Conservation (phyloP, 2,329 filamentous ascomycete species). For the Blastomyces parvus region DNA sequence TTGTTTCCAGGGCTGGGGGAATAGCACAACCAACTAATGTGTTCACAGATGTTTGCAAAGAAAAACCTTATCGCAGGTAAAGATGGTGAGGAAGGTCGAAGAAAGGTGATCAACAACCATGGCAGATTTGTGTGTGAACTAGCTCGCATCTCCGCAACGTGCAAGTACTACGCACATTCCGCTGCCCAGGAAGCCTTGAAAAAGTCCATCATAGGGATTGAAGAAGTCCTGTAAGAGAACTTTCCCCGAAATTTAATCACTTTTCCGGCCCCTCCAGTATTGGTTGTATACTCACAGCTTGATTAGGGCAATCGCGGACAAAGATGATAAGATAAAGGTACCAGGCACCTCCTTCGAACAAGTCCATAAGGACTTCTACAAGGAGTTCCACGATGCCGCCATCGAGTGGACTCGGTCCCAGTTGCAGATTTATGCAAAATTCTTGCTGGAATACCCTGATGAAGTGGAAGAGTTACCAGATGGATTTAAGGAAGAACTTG, state of each 20-base stretch:
- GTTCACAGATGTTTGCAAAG: constrained; percentile 9
- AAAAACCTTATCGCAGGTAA: background rate
- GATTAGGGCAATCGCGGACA: constrained; percentile 7
- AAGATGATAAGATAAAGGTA: background rate
- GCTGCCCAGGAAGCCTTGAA: constrained; percentile 1
- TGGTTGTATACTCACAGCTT: background rate
- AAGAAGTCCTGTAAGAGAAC: constrained; percentile 7
- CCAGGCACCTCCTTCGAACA: constrained; percentile 1
- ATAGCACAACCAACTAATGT: background rate
- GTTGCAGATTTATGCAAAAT: constrained; percentile 3
- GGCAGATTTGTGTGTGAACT: constrained; percentile 3
- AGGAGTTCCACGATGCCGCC: constrained; percentile 3
- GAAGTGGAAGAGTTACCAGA: background rate
- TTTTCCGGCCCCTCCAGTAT: background rate
- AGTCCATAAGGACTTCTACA: constrained; percentile 6
- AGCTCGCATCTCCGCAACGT: constrained; percentile 9
- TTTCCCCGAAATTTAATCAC: background rate
- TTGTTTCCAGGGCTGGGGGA: too few species aligned
- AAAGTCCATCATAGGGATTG: constrained; percentile 7
- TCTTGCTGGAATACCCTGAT: background rate
- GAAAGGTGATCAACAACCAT: constrained; percentile 2
- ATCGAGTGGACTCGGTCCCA: constrained; percentile 3
- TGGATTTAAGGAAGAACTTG: background rate
- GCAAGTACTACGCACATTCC: constrained; percentile 9
- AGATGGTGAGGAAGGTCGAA: background rate